Base-by-base conservation (phyloP, 164 flowering plant species). In the Macadamia tetraphylla region DNA sequence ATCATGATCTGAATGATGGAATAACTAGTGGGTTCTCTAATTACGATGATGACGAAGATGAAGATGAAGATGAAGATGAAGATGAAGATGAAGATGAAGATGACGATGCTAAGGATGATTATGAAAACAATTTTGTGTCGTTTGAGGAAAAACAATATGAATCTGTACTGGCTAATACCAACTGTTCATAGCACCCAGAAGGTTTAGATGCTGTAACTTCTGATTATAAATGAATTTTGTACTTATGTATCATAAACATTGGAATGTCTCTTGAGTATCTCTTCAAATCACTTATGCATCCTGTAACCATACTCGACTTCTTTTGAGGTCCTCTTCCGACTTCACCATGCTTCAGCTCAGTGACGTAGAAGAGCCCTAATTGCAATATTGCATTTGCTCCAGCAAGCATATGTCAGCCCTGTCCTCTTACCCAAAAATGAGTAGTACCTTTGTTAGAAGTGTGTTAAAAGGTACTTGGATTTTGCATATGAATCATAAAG, bases 51-150 rank as follows among this genome's bases (percentile, higher is more conserved):
- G 76, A 72, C 0, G 82, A 75, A 17, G 75, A 70, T 29, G 81
- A 73, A 44, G 83, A 80, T 29, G 76, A 75, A 9, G 76, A 71
- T 4, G 81, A 74, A 6, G 74, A 62, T 14, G 68, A 71, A 3
- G 70, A 72, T 10, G 74, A 71, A 3, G 70, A 67, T 2, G 75
- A 70, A n/a, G 74, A 67, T 1, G 75, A 70, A 13, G 74, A 67
- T 17, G 68, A 55, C 1, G 71, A 71, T 11, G 70, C 59, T 57
- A 66, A 70, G 11, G 64, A 6, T 70, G 71, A 53, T 66, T 62
- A 32, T 10, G 66, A 64, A 61, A 46, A 51, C 44, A 46, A 6
- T 42, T 35, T 60, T 43, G 29, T 29, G 9, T 52, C 59, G 48
- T 69, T 59, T 29, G 58, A 64, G 18, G 70, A 65, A 51, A 62